Evolutionary conservation across 805 yeast species (phyloP), one percentile per base, ranked within the genome.

Genomic region (Suhomyces vadensis): DNA sequence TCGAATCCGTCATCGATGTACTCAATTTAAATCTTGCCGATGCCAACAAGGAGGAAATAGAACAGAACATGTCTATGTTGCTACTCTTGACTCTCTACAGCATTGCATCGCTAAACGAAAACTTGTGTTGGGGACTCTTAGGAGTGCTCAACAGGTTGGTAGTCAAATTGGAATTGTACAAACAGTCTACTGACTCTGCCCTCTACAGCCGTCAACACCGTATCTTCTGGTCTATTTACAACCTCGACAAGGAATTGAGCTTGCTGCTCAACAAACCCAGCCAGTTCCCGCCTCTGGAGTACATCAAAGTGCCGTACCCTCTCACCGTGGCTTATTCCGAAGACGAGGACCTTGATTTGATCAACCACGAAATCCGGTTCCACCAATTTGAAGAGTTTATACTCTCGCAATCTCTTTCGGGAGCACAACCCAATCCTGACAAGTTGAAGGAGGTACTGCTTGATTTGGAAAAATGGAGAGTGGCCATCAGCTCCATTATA

Each of bases 381-480:
- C 54, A 53, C 41, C 52, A 46, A 35, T 49, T 69, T 6, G 62
- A 65, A 43, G 58, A 61, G 38, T 49, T 53, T 29, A 39, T 70
- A 27, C 53, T 63, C 14, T 39, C 50, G 14, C 47, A 55, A 31
- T 43, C 46, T 3, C 26, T 44, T 19, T 26, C 44, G 5, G 37
- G 31, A 11, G 36, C 26, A 10, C 19, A 42, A 7, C 21, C 14
- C 6, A 25, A 36, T 9, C 31, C 43, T 13, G 39, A 39, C 26
- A 49, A 31, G 3, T 29, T 49, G 44, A 57, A 50, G 21, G 43
- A 48, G 11, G 47, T 64, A 4, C 66, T 71, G n/a, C 48, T 56
- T 3, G 60, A 63, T 16, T 49, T 71, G 38, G 75, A 70, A 42
- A 55, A 55, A 31, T 71, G 75, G 75, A 55, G 74, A 29, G 60